These are phyloP conservation scores for Santalum album DNA, from an alignment of 164 flowering plant genomes.

Conservation along the genomic window DNA sequence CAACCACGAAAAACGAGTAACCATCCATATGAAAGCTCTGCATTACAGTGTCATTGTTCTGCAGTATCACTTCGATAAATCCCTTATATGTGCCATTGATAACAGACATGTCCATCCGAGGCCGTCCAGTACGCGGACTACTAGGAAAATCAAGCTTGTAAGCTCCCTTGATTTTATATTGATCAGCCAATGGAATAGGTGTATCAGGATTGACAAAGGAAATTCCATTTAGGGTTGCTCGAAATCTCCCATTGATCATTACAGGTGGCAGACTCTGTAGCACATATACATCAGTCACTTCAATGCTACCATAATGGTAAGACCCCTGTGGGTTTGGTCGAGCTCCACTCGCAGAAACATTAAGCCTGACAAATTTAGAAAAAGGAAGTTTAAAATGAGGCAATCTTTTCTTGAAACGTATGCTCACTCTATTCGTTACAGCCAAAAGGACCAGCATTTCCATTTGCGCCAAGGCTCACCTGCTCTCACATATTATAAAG, in stretches of 20 bases:
- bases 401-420: too few species aligned
- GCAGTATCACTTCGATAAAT: slow-evolving; percentile 59
- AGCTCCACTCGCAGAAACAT: slow-evolving; percentile 69
- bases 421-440: too few species aligned
- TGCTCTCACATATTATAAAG: too few species aligned
- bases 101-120: slow-evolving; percentile 35
- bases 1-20: slow-evolving; percentile 68
- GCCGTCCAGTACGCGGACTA: slow-evolving; percentile 29
- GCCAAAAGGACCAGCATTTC: too few species aligned
- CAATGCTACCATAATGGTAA: slow-evolving; percentile 58
- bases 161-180: slow-evolving; percentile 33
- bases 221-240: slow-evolving; percentile 53
- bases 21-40: slow-evolving; percentile 76
- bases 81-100: slow-evolving; percentile 65
- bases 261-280: slow-evolving; percentile 35
- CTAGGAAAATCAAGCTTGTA: slow-evolving; percentile 65
- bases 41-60: slow-evolving; percentile 57
- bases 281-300: slow-evolving; percentile 44
- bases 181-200: slow-evolving; percentile 68
- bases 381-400: too few species aligned
- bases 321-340: slow-evolving; percentile 90
- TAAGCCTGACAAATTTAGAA: slow-evolving; percentile 37
- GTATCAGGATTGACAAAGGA: slow-evolving; percentile 49
- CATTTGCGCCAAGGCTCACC: too few species aligned
- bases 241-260: slow-evolving; percentile 33